Base-by-base conservation (phyloP, 2,329 filamentous ascomycete species). In the Microascus cirrosus region DNA sequence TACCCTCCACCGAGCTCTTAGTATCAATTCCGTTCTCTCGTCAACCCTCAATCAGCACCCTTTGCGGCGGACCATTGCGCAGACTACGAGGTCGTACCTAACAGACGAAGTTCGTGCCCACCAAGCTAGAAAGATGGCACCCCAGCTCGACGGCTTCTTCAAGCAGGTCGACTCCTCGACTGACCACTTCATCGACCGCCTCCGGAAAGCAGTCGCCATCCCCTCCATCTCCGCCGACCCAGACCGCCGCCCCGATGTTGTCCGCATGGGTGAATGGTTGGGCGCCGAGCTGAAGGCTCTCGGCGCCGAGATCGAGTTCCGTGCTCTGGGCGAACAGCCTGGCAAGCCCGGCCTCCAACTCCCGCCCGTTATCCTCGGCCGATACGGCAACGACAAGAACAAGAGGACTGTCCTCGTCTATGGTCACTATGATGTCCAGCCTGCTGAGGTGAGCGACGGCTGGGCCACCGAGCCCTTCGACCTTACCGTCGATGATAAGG, bases 381-480 rank as follows among this genome's bases (percentile, higher is more conserved):
- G 94, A 64, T 97, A 97, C 72, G 92, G 94, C 64, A 89, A 84
- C 72, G 92, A 97, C 72, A 86, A 88, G 73, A 90, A 83, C 72
- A 99, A 97, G 83, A 84, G 89, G 60, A 97, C 92, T 39, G 94
- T 99, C 64, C 81, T 99, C 61, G 90, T 99, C 53, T 99, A 99
- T 69, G 94, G 94, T 54, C 94, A 99, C 78, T 99, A 99, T 77
- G 94, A 99, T 71, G 94, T 99, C 39, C 94, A 99, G 76, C 94
- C 94, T 28, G 94, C 94, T 36, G 82, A 92, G 69, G 89, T 89
- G 77, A 89, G 88, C 64, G 94, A 99, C 66, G 94, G 94, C 63
- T 99, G 94, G 94, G 85, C 87, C 57, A 96, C 93, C 2, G 89
- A 97, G 71, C 94, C 94, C 6, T 99, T 97, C 72, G 85, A 89